phyloP scores from a whole-genome alignment of 352 stramenopile genomes.

The Pythium apleroticum region DNA sequence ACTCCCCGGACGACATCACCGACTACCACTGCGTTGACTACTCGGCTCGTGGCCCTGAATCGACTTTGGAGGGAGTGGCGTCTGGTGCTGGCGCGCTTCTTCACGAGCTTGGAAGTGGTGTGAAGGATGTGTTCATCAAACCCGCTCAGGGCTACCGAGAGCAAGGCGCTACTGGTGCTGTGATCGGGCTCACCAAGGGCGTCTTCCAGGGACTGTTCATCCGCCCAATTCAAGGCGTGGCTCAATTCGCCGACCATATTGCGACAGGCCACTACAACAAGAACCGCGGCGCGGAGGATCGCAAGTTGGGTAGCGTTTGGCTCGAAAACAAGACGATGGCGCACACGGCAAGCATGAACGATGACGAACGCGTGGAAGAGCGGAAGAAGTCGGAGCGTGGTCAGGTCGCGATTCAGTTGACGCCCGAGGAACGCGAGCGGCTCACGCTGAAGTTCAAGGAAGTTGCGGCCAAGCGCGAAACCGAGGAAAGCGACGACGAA shows the following conservation, averaged over 20 bases:
- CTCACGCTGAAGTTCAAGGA: constrained; percentile 42
- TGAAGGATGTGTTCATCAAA: constrained; percentile 68
- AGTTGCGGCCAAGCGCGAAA: constrained; percentile 39
- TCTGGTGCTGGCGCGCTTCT: constrained; percentile 58
- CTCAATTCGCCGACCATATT: constrained; percentile 65
- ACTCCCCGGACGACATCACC: constrained; percentile 46
- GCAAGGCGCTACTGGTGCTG: constrained; percentile 56
- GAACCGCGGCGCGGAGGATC: constrained; percentile 37
- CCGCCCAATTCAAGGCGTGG: constrained; percentile 50
- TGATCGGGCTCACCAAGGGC: constrained; percentile 60
- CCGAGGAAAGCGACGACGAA: constrained; percentile 14
- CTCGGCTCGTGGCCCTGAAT: constrained; percentile 51
- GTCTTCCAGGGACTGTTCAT: constrained; percentile 47
- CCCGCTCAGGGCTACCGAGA: constrained; percentile 58
- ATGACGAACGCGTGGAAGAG: constrained; percentile 32
- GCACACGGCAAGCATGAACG: constrained; percentile 52
- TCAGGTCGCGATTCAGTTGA: constrained; percentile 48
- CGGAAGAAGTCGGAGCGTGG: constrained; percentile 25
- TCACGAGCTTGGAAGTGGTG: constrained; percentile 57
- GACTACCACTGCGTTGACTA: constrained; percentile 70
- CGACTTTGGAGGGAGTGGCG: constrained; percentile 45
- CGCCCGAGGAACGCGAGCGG: constrained; percentile 36
- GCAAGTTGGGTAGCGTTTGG: constrained; percentile 50
- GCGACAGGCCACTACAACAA: constrained; percentile 67
- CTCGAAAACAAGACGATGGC: constrained; percentile 43